These are phyloP conservation scores for Punica granatum DNA, from an alignment of 345 rosid genomes.

Conservation along the genomic window DNA sequence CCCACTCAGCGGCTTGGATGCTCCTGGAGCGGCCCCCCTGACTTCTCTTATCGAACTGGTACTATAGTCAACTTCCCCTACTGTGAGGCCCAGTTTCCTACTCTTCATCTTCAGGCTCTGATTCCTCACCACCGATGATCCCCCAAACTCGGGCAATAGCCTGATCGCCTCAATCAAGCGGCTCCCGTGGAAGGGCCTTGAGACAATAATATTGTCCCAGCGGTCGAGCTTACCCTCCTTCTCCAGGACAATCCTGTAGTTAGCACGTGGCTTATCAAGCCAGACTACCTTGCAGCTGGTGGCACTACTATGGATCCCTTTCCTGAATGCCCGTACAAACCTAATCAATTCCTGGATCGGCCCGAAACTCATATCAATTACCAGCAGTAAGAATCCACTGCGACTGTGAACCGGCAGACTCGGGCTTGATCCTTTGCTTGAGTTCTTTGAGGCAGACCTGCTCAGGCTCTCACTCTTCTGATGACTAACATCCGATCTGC, in stretches of 20 bases:
- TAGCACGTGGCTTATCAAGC: conserved; percentile 38
- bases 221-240: conserved; percentile 13
- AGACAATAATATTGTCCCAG: conserved; percentile 26
- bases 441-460: conserved; percentile 14
- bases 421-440: conserved; percentile 42
- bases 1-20: conserved; percentile 35
- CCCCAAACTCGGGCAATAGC: conserved; percentile 49
- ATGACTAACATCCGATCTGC: conserved; percentile 28
- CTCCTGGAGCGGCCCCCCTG: neutral
- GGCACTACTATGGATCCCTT: conserved; percentile 14
- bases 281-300: conserved; percentile 49
- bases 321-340: conserved; percentile 36
- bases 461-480: neutral
- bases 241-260: neutral
- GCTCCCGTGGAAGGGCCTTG: conserved; percentile 70
- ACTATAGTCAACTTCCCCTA: neutral
- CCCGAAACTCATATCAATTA: conserved; percentile 53
- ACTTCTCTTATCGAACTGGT: neutral
- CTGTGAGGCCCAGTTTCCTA: neutral
- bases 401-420: conserved; percentile 10
- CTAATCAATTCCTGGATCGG: conserved; percentile 27
- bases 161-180: conserved; percentile 38
- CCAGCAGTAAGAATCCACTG: conserved; percentile 30
- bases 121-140: conserved; percentile 6
- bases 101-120: neutral